Evolutionary conservation across 176 grass and related monocot genomes (phyloP).

Genomic region (Eragrostis curvula): DNA sequence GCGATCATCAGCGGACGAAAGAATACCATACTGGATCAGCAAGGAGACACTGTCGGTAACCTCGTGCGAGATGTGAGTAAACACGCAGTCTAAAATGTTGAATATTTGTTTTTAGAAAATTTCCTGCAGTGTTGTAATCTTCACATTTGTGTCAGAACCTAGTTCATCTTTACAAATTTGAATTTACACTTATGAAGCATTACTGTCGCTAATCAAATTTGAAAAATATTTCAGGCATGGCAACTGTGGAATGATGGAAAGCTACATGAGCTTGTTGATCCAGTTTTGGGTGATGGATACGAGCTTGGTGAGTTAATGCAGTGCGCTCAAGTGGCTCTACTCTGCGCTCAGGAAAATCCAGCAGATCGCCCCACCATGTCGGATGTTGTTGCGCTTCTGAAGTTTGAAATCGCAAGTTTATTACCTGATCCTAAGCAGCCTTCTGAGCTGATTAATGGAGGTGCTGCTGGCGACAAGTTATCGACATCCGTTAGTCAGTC

Average conservation of each 20-base stretch:
- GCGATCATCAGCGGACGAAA: conserved; percentile 48
- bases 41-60: conserved; percentile 44
- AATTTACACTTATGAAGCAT: too few relatives aligned
- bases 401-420: conserved; percentile 13
- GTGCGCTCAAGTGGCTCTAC: conserved; percentile 35
- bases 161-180: background rate
- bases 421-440: conserved; percentile 31
- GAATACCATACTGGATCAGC: conserved; percentile 31
- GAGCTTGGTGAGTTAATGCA: conserved; percentile 11
- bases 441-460: background rate
- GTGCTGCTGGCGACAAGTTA: background rate
- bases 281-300: conserved; percentile 8
- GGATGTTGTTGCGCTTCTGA: conserved; percentile 33
- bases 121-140: background rate
- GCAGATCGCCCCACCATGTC: conserved; percentile 46
- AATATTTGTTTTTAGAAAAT: background rate
- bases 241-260: conserved; percentile 37
- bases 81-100: background rate
- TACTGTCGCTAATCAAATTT: background rate
- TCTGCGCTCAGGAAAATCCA: conserved; percentile 52
- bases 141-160: background rate
- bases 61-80: conserved; percentile 57
- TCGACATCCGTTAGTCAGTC: conserved; percentile 22
- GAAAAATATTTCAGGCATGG: conserved; percentile 42
- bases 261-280: conserved; percentile 44